Evolutionary conservation across 192 early-diverging fungal genomes (phyloP).

Genomic region (Umbelopsis ramanniana): DNA sequence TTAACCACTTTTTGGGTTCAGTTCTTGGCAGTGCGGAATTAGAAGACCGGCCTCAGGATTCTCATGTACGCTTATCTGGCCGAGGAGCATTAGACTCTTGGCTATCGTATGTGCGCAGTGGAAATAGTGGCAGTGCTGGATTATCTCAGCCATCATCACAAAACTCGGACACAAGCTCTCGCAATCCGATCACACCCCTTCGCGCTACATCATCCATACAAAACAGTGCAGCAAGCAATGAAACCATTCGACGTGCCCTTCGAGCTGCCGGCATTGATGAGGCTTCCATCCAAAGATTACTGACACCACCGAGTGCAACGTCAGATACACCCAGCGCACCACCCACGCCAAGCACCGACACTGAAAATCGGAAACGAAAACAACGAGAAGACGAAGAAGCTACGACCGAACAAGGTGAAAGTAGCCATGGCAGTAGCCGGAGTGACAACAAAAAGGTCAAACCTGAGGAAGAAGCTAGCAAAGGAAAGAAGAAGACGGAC

Average conservation of each 20-base stretch:
- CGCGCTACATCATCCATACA: constrained; percentile 7
- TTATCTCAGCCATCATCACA: background rate
- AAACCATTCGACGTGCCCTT: constrained; percentile 16
- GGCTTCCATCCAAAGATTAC: background rate
- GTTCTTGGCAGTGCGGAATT: constrained; percentile 34
- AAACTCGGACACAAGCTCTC: background rate
- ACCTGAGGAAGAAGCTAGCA: background rate
- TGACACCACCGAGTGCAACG: background rate
- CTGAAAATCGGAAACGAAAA: background rate
- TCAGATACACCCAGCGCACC: background rate
- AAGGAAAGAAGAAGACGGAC: constrained; percentile 15
- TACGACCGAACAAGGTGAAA: background rate
- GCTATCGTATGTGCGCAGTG: constrained; percentile 15
- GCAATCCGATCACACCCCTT: background rate
- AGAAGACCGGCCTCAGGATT: constrained; percentile 10
- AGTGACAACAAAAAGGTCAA: constrained; percentile 3
- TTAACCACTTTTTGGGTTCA: constrained; percentile 39
- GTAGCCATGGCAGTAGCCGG: background rate
- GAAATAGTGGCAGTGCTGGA: background rate
- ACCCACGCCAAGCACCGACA: background rate
- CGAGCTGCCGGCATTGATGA: constrained; percentile 12
- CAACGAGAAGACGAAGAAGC: background rate
- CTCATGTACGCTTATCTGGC: constrained; percentile 6
- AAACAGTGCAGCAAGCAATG: constrained; percentile 14
- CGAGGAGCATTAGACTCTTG: constrained; percentile 13